These are phyloP conservation scores for Aspergillus tamarii DNA, from an alignment of 2,329 filamentous ascomycete genomes.

Conservation along the genomic window DNA sequence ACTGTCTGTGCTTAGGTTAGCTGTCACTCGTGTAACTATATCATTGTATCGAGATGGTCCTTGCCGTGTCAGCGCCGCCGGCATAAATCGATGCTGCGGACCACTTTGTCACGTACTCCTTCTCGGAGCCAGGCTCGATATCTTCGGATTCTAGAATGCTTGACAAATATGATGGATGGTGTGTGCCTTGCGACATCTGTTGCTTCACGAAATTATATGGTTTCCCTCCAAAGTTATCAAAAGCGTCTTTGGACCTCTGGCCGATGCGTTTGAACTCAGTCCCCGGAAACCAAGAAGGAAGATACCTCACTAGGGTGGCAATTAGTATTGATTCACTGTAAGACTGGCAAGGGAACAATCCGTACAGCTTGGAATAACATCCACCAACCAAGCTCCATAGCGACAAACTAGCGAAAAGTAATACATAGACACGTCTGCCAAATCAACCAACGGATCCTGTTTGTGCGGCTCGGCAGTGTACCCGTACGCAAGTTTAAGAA, in stretches of 20 bases:
- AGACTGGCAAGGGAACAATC: too few species aligned
- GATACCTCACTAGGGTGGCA: constrained; percentile 24
- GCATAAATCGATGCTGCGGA: constrained; percentile 45
- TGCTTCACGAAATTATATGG: constrained; percentile 50
- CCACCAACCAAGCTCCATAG: constrained; percentile 47
- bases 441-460: constrained; percentile 40
- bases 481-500: constrained; percentile 45
- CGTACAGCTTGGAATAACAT: constrained; percentile 43
- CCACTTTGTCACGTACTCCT: constrained; percentile 36
- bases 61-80: constrained; percentile 48
- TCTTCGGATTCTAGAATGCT: constrained; percentile 33
- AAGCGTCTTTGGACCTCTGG: constrained; percentile 32
- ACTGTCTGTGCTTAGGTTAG: constrained; percentile 10
- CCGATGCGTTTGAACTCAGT: constrained; percentile 48
- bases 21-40: not conserved
- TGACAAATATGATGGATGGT: constrained; percentile 45
- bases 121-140: constrained; percentile 28
- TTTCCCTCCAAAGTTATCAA: constrained; percentile 36
- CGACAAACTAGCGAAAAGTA: constrained; percentile 47
- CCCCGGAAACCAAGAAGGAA: constrained; percentile 52
- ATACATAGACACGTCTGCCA: constrained; percentile 44
- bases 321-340: not conserved
- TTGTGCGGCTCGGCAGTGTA: constrained; percentile 28
- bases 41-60: not conserved
- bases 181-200: constrained; percentile 38